Evolutionary conservation across 164 flowering plant species (phyloP), one percentile per base, ranked within the genome.

Genomic region (Piper longum): DNA sequence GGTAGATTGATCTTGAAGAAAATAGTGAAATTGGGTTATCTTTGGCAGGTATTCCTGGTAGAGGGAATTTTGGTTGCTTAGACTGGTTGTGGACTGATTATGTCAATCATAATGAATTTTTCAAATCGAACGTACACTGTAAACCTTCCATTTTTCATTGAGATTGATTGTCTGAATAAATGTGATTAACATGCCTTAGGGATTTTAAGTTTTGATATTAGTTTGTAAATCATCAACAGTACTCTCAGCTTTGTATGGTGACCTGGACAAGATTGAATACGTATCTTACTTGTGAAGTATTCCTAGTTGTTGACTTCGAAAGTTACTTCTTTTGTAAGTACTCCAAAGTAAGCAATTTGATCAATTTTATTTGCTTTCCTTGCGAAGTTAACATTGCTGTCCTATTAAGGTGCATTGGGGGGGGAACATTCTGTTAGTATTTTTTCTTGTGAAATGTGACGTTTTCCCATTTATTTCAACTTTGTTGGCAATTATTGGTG

Each of bases 401-500:
- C 36, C 36, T 26, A 26, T 26, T 26, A 26, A 26, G 36, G 36
- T 26, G 36, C 36, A n/a, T n/a, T n/a, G n/a, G n/a, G n/a, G n/a
- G n/a, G n/a, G n/a, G n/a, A n/a, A n/a, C n/a, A n/a, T n/a, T n/a
- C 36, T 26, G 36, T 26, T 26, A 48, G 12, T 5, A 48, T 14
- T 14, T 48, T 48, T 9, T 14, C 11, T 5, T 5, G 52, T 48
- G 52, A 48, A 9, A 48, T 48, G 14, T 48, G 14, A 12, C 52
- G 14, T 48, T 48, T 48, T 14, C 52, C 12, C 52, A 48, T 48
- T 48, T 44, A 9, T 48, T 48, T 48, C 14, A 12, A 9, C 52
- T 14, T 2, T 48, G 9, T 48, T 9, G 52, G 52, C 11, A 63
- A 19, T 59, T 67, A 44, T 64, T 62, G 70, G 64, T 69, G 64